A percentile compares a stretch with the other conserved stretches of the same genome.
phyloP scores from a whole-genome alignment of 768 basidiomycete genomes.

The Tulasnella calospora region DNA sequence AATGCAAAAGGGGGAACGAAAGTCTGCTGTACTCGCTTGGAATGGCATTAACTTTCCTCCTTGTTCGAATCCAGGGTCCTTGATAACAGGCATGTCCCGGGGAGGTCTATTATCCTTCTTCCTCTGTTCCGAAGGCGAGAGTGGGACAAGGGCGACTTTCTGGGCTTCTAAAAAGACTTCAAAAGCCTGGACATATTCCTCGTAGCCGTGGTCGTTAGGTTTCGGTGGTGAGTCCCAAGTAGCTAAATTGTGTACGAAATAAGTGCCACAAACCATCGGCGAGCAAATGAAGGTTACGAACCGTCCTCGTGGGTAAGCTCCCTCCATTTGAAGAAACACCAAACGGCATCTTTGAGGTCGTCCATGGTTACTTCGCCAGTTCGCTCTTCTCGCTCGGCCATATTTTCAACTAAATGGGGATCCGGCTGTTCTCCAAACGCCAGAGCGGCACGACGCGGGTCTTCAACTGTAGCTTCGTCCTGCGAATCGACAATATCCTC shows the following conservation, averaged over 20 bases:
- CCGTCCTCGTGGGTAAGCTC: conserved; percentile 92
- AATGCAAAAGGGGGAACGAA: not conserved
- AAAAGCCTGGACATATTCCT: conserved; percentile 65
- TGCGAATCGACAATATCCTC: conserved; percentile 35
- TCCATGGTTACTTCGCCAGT: conserved; percentile 44
- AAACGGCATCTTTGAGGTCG: conserved; percentile 60
- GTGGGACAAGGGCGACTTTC: conserved; percentile 53
- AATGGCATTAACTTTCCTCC: conserved; percentile 70
- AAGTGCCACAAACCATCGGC: not conserved
- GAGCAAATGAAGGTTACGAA: conserved; percentile 36
- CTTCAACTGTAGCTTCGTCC: conserved; percentile 25
- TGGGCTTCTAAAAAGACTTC: conserved; percentile 58
- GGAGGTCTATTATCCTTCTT: conserved; percentile 48
- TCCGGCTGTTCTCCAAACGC: conserved; percentile 62
- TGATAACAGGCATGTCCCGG: conserved; percentile 28
- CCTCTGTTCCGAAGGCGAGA: conserved; percentile 42
- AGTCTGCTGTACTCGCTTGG: conserved; percentile 51
- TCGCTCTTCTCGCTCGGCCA: conserved; percentile 57
- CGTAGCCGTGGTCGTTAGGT: conserved; percentile 50
- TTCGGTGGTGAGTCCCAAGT: conserved; percentile 89
- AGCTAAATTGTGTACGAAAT: conserved; percentile 45
- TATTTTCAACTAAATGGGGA: conserved; percentile 49
- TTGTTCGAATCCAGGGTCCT: conserved; percentile 63
- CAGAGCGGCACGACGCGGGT: conserved; percentile 38
- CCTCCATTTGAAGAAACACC: conserved; percentile 89